Conservation (phyloP, 2,329 filamentous ascomycete species). For the Diaporthe helianthi region DNA sequence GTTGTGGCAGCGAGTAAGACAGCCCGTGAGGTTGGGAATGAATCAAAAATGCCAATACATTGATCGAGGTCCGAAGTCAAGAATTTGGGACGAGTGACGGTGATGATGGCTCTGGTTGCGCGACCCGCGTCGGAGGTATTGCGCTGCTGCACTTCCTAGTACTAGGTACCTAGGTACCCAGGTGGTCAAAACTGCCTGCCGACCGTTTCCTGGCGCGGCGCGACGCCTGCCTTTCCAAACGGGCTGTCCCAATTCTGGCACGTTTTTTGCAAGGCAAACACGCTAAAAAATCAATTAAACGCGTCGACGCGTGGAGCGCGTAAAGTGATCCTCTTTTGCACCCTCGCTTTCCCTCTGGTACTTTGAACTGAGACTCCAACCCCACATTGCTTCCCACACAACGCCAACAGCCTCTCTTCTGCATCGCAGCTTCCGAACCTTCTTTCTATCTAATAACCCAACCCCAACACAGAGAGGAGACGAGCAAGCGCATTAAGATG, state of each 20-base stretch:
- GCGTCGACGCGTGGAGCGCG: conserved; percentile 28
- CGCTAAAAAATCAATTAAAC: conserved; percentile 36
- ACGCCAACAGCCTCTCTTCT: neutral
- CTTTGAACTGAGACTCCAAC: conserved; percentile 7
- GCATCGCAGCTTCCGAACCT: neutral
- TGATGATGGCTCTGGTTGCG: neutral
- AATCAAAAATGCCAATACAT: no score
- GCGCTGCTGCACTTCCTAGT: no score
- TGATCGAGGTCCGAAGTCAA: neutral
- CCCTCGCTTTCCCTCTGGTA: neutral
- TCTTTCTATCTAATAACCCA: neutral
- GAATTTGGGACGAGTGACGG: neutral
- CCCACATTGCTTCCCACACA: conserved; percentile 1
- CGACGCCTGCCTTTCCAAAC: neutral
- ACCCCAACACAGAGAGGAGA: neutral
- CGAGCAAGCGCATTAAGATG: conserved; percentile 27
- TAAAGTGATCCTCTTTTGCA: conserved; percentile 27
- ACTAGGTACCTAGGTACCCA: neutral
- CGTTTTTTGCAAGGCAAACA: conserved; percentile 30
- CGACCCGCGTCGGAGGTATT: conserved; percentile 28
- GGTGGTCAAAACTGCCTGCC: neutral
- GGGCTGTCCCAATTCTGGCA: neutral
- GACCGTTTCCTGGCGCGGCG: neutral
- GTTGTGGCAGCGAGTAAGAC: neutral
- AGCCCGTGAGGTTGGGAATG: no score